Percentiles rank a stretch among this genome's conserved stretches.
Conservation (phyloP, 306 rosid genomes). For the Styphnolobium japonicum region DNA sequence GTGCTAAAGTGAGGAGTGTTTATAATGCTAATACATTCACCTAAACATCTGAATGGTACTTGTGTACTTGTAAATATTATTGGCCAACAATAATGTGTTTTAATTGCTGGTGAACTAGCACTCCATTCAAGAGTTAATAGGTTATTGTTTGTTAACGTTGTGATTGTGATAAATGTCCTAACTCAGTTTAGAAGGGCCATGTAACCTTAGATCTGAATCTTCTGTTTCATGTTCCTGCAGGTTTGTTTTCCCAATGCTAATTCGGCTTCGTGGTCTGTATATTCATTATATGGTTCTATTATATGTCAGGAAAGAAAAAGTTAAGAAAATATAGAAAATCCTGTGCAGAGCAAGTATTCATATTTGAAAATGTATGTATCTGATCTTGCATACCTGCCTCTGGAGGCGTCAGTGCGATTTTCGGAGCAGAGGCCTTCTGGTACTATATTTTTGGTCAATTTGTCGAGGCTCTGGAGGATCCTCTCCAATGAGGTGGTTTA, state of each 20-base stretch:
- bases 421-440: conserved; percentile 6
- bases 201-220: conserved; percentile 45
- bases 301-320: conserved; percentile 15
- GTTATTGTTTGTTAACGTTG: not conserved
- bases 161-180: conserved; percentile 15
- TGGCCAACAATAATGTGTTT: not conserved
- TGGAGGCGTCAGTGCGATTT: not conserved
- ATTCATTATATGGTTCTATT: conserved; percentile 34
- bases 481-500: not conserved
- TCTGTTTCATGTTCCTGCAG: conserved; percentile 60
- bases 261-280: conserved; percentile 41
- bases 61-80: conserved; percentile 20
- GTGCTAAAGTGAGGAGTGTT: conserved; percentile 29
- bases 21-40: not conserved
- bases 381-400: not conserved
- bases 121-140: not conserved
- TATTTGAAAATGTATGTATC: conserved; percentile 16
- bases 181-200: conserved; percentile 13
- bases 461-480: not conserved
- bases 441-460: not conserved
- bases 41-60: not conserved
- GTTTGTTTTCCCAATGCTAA: conserved; percentile 59
- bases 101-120: conserved; percentile 13
- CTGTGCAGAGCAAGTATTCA: conserved; percentile 14
- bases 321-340: not conserved